phyloP scores from a whole-genome alignment of 495 filamentous ascomycete species.

The Neurospora hispaniola region DNA sequence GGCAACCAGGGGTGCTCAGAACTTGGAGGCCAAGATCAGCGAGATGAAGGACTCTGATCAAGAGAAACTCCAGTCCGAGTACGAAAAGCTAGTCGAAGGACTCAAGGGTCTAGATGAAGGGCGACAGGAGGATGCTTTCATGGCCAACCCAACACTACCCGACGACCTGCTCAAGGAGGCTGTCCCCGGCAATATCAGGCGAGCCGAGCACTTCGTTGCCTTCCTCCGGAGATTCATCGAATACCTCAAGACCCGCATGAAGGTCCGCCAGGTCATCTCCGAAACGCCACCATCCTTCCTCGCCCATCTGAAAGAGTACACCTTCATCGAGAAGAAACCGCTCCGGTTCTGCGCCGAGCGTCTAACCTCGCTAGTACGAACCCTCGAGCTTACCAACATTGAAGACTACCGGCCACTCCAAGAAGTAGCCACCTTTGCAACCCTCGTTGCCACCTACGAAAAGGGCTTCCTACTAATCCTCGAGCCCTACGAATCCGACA shows the following conservation, averaged over 20 bases:
- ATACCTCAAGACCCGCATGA: constrained; percentile 98
- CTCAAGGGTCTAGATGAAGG: constrained; percentile 78
- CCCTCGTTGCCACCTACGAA: constrained; percentile 92
- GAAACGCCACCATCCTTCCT: constrained; percentile 94
- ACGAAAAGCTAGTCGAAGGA: constrained; percentile 90
- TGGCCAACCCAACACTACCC: constrained; percentile 80
- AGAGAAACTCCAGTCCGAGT: constrained; percentile 88
- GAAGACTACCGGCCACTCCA: constrained; percentile 96
- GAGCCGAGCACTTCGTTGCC: constrained; percentile 91
- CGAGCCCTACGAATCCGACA: constrained; percentile 92
- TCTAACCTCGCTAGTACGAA: constrained; percentile 87
- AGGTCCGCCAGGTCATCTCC: constrained; percentile 91
- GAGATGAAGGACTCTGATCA: constrained; percentile 91
- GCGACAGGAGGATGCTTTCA: constrained; percentile 88
- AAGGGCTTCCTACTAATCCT: constrained; percentile 93
- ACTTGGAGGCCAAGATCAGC: constrained; percentile 77
- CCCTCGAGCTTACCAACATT: constrained; percentile 91
- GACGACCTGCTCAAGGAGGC: constrained; percentile 85
- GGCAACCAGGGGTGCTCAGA: constrained; percentile 79
- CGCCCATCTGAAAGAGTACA: constrained; percentile 84
- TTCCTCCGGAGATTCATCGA: constrained; percentile 96
- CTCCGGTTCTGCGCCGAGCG: constrained; percentile 93
- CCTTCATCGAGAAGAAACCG: constrained; percentile 95
- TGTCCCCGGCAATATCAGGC: constrained; percentile 89
- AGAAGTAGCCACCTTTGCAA: constrained; percentile 98